Percentiles rank a stretch among this genome's conserved stretches.
Evolutionary conservation across 305 asterid species (phyloP).

Genomic region (Fraxinus platypoda): DNA sequence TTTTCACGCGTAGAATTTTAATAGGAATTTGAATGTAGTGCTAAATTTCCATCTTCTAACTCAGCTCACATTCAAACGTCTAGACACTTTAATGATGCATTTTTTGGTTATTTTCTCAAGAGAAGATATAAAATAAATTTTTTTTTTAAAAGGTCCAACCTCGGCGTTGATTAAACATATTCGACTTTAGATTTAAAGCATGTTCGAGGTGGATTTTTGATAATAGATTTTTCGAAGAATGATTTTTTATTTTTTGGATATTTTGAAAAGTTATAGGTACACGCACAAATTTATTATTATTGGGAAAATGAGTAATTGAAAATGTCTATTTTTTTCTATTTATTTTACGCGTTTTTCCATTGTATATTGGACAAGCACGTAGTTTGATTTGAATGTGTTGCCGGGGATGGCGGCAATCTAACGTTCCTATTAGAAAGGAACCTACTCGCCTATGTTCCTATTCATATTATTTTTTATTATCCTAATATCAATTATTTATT

Average conservation of each 20-base stretch:
- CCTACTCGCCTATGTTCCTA: neutral
- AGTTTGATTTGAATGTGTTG: neutral
- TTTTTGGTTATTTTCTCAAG: neutral
- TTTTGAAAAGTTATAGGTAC: no score
- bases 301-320: no score
- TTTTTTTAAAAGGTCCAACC: neutral
- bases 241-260: no score
- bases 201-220: neutral
- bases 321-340: no score
- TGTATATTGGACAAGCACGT: neutral
- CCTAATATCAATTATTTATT: neutral
- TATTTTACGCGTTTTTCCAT: neutral
- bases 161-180: neutral
- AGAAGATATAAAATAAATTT: no score
- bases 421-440: constrained; percentile 6
- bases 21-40: neutral
- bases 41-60: no score
- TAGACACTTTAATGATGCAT: neutral
- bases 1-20: no score
- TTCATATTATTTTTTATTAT: no score
- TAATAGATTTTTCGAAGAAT: no score
- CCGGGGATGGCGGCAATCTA: neutral
- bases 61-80: no score
- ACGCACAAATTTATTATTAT: no score
- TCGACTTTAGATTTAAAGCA: neutral